Base-by-base conservation (phyloP, 1,284 basidiomycete genomes). In the Boletus sp. region DNA sequence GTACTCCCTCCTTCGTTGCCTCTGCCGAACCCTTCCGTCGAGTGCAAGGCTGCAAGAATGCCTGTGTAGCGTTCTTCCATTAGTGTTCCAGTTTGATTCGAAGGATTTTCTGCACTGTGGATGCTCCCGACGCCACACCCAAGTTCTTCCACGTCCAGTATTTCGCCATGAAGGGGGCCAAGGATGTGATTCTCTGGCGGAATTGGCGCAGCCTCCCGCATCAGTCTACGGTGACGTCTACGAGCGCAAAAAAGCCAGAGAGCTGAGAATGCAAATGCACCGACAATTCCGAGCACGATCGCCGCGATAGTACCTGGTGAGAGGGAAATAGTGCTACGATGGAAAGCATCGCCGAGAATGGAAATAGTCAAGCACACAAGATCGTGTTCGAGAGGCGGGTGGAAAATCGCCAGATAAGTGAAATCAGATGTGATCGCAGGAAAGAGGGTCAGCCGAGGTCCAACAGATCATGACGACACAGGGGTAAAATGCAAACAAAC, bases 241-340 rank as follows among this genome's bases (percentile, higher is more conserved):
- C 63, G 59, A 35, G 63, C 63, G 17, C 66, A 65, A 30, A 64
- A 64, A 17, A 68, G 54, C 66, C 64, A 68, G 4, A 68, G 51
- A 34, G 33, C 46, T 2, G 54, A 52, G 29, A 67, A 67, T 12
- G 54, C 55, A 40, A 66, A 19, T 4, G 57, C 51, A 26, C 61
- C 63, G 2, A 56, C 37, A 13, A 66, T 45, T 22, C 64, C 66
- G 9, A 65, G 49, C 4, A 56, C 52, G 8, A 65, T 50, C 9
- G 44, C 66, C 7, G 49, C 50, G 3, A 68, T 52, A 22, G 55
- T 41, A 20, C 65, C 61, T 3, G 66, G 55, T 8, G 65, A 63
- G 29, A 49, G 48, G n/a, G 34, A 27, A 13, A 46, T 17, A 37
- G 42, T 23, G 6, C 60, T 64, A 14, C 27, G 30, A 26, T 7